Base-by-base conservation (phyloP, 2,329 filamentous ascomycete species). In the Eurotiales sp. region DNA sequence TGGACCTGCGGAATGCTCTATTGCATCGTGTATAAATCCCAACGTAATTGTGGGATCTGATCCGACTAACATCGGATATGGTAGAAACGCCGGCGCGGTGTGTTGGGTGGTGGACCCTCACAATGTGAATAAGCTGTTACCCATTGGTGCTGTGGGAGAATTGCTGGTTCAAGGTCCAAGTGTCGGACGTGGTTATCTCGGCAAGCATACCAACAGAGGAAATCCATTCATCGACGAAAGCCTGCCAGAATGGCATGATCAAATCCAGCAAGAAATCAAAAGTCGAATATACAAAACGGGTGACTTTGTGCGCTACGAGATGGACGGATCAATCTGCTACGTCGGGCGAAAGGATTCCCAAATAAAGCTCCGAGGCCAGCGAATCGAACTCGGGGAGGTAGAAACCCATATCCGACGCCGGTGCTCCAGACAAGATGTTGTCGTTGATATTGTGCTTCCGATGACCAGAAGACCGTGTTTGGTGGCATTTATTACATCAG, bases 101-200 rank as follows among this genome's bases (percentile, higher is more conserved):
- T 10, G 66, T 73, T 51, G 77, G 77, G 3, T 77, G 79, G 58
- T 47, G 78, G 32, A 61, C 76, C 3, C 61, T 78, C 8, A 72
- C 76, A 57, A 75, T 0, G 8, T 14, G 8, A 70, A 73, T 39
- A 66, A 78, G 1, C 54, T 76, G n/a, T 62, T 68, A 0, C 72
- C 74, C 0, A 70, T 76, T 8, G 72, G 71, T 5, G 69, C 65
- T 47, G 56, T 63, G 36, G 66, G 66, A 3, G 65, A 68, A 48
- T 59, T 68, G 4, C 70, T 69, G 65, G 61, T 77, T 1, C 74
- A 77, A 53, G 69, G 71, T 0, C 51, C 61, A 32, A 56, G 66
- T 17, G 52, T 71, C 29, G 75, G 68, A 3, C 64, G 67, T 36
- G 76, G 74, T 0, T 79, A 79, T 50, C 52, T 77, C 11, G 67